Evolutionary conservation across 371 early-diverging fungal genomes (phyloP), one percentile per base, ranked within the genome.

Genomic region (Nematocida major): DNA sequence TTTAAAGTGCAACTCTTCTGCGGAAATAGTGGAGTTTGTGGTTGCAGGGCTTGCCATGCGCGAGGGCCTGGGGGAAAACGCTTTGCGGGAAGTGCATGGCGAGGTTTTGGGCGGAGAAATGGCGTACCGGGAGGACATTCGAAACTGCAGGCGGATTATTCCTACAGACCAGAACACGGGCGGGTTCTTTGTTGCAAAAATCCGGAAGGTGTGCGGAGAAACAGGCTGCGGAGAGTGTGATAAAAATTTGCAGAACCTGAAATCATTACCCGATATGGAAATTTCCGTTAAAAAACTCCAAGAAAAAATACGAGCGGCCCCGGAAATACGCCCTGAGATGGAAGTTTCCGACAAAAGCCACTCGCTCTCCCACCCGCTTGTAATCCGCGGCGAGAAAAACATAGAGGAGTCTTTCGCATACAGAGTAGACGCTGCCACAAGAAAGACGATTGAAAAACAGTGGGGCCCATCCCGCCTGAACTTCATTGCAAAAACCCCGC

Each of bases 121-220:
- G n/a, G n/a, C n/a, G 45, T 87, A 89, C 42, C 84, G 89, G 28
- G 80, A 84, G 38, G 82, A 88, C 49, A 84, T 96, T 50, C 90
- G 92, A 51, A 87, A 89, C 82, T 93, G 94, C 86, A 70, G 96
- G 81, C 89, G 99, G 57, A 88, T 99, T 51, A 91, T 91, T 81
- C 96, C 97, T 53, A 93, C 92, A 69, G 85, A 89, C 63, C 95
- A 97, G 85, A 89, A 99, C 84, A 95, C 96, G 18, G 99, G 99
- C 69, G 97, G 93, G 20, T 99, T 99, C 87, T 99, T 97, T 87
- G 91, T 97, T 28, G 93, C 95, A 42, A 93, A 95, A 9, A 87
- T 98, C 67, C 88, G n/a, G n/a, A n/a, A n/a, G n/a, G n/a, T n/a
- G n/a, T n/a, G n/a, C n/a, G n/a, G n/a, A 91, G 84, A 86, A 85